Percentiles rank a stretch among this genome's conserved stretches.
These are phyloP conservation scores for Gymnopilus junonius DNA, from an alignment of 768 basidiomycete genomes.

Conservation along the genomic window DNA sequence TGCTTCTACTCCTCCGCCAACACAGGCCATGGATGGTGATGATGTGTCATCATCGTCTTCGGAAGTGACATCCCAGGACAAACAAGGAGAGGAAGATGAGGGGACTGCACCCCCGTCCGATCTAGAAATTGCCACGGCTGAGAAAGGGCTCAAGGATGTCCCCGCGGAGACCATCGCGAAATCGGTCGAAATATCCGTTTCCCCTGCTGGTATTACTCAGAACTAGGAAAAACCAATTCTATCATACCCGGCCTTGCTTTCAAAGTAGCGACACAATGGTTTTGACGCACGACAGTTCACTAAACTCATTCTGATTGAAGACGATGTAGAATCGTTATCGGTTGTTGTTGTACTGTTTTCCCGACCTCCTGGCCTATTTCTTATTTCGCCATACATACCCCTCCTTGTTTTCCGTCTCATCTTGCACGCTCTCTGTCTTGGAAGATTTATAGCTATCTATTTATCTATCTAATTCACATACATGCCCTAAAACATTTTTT, in stretches of 20 bases:
- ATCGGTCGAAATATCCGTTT: neutral
- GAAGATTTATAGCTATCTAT: conserved; percentile 13
- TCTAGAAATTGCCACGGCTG: neutral
- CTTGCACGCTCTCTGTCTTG: conserved; percentile 5
- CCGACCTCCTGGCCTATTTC: neutral
- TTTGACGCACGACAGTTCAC: neutral
- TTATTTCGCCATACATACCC: conserved; percentile 4
- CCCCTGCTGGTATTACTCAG: neutral
- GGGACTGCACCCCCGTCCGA: neutral
- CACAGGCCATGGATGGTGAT: neutral
- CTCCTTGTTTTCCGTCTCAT: neutral
- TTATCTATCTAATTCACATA: conserved; percentile 6
- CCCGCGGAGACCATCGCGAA: neutral
- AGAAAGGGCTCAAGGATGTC: neutral
- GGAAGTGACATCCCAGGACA: neutral
- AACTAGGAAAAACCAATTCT: neutral
- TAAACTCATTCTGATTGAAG: neutral
- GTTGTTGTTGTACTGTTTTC: neutral
- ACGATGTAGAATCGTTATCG: neutral
- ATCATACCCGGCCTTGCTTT: neutral
- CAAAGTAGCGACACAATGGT: neutral
- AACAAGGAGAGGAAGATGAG: neutral
- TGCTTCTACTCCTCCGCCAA: conserved; percentile 22
- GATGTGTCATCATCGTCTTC: neutral
- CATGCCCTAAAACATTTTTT: neutral